These are phyloP conservation scores for Anthoceros angustus DNA, from an alignment of 225 moss, liverwort and hornwort species.

Conservation along the genomic window DNA sequence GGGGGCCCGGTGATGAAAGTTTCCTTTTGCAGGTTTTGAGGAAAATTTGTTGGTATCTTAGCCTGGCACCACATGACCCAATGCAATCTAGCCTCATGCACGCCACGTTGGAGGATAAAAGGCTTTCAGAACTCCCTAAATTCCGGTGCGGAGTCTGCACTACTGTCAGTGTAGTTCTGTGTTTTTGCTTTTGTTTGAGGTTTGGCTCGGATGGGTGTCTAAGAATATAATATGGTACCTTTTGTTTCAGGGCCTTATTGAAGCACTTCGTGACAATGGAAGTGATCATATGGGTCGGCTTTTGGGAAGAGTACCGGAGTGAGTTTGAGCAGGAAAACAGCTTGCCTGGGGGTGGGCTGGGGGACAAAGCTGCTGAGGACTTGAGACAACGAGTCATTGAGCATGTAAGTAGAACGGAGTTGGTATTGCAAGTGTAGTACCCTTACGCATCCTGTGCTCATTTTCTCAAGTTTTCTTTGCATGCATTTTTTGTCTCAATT, in stretches of 20 bases:
- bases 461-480: background rate
- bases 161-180: background rate
- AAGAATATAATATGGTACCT: background rate
- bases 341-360: conserved; percentile 63
- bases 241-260: conserved; percentile 53
- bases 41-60: conserved; percentile 89
- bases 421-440: background rate
- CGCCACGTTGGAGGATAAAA: conserved; percentile 89
- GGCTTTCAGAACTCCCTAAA: conserved; percentile 82
- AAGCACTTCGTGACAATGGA: conserved; percentile 70
- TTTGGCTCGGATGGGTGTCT: background rate
- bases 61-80: conserved; percentile 74
- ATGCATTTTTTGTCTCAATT: background rate
- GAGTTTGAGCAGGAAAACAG: conserved; percentile 65
- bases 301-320: conserved; percentile 71
- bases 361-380: conserved; percentile 72
- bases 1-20: background rate
- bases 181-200: background rate
- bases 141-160: conserved; percentile 41
- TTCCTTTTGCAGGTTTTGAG: conserved; percentile 59
- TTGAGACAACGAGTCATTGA: conserved; percentile 94
- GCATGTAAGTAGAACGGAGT: conserved; percentile 40
- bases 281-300: conserved; percentile 30
- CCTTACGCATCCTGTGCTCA: background rate
- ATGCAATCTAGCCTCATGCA: conserved; percentile 97